Base-by-base conservation (phyloP, 257 asterid species). In the Ajuga chamaepitys region DNA sequence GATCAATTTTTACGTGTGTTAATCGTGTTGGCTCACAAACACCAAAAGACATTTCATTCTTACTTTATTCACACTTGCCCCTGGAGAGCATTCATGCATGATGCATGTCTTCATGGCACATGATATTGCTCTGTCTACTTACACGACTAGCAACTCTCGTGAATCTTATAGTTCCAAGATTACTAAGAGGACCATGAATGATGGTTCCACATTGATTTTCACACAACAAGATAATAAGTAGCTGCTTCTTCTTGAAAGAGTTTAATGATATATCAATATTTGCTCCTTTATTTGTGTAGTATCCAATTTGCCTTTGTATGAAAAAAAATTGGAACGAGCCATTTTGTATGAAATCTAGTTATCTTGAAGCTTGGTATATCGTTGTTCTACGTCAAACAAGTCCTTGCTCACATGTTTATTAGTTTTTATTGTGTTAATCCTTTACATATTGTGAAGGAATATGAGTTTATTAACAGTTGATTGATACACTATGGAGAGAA, bases 61-160 rank as follows among this genome's bases (percentile, higher is more conserved):
- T 38, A 57, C 55, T 30, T 42, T 44, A 42, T 37, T 68, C 37
- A 54, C 40, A 50, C 61, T 67, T 53, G 12, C 28, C 25, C 40
- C 42, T 54, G 18, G 32, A 61, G 50, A 35, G 64, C 44, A 38
- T 20, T 30, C 68, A 73, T 37, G 18, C 46, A 13, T 26, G 58
- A 40, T 12, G 64, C 70, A 62, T 41, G 59, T 56, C 47, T 40
- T 30, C 50, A 56, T 26, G 42, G 63, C 52, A 47, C 26, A 35
- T 61, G 64, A 61, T 47, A 10, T 13, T 20, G 24, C 64, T 51
- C 53, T 25, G 42, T 25, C 12, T 34, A 37, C 47, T 25, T 25
- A 14, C 22, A 46, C 12, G 46, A 46, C 47, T 11, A 17, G 38
- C 38, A 28, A 60, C 9, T 59, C 66, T 52, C 20, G 37, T 59